Evolutionary conservation across 2,329 filamentous ascomycete species (phyloP).

Genomic region (Dactylellina haptotyla): DNA sequence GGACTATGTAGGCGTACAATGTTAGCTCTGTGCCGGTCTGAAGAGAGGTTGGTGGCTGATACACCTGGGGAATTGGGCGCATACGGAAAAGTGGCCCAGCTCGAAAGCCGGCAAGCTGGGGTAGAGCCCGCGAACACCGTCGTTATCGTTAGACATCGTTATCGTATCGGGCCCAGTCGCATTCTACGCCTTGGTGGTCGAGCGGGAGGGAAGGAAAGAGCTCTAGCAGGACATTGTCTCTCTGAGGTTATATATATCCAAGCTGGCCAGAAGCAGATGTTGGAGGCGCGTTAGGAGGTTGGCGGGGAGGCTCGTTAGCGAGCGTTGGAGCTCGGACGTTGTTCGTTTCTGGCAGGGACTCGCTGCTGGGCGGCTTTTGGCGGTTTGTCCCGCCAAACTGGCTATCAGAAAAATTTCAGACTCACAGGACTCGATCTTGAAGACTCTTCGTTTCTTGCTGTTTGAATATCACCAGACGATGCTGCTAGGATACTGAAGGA

Average conservation of each 20-base stretch:
- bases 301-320: conserved; percentile 3
- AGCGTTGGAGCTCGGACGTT: too few species aligned
- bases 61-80: background rate
- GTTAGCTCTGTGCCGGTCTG: background rate
- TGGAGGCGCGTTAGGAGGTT: conserved; percentile 39
- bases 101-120: conserved; percentile 44
- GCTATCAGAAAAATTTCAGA: conserved; percentile 14
- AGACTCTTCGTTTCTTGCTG: background rate
- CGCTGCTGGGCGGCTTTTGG: background rate
- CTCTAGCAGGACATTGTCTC: conserved; percentile 23
- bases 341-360: too few species aligned
- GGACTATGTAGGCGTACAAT: conserved; percentile 65
- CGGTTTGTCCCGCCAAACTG: conserved; percentile 27
- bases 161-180: conserved; percentile 15
- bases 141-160: conserved; percentile 30
- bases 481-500: background rate
- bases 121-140: conserved; percentile 49
- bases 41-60: background rate
- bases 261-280: conserved; percentile 20
- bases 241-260: conserved; percentile 5
- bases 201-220: background rate
- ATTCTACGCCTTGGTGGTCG: conserved; percentile 14
- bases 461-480: conserved; percentile 3
- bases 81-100: conserved; percentile 38
- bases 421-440: background rate